Conservation (phyloP, 495 filamentous ascomycete species). For the Cetradonia linearis region DNA sequence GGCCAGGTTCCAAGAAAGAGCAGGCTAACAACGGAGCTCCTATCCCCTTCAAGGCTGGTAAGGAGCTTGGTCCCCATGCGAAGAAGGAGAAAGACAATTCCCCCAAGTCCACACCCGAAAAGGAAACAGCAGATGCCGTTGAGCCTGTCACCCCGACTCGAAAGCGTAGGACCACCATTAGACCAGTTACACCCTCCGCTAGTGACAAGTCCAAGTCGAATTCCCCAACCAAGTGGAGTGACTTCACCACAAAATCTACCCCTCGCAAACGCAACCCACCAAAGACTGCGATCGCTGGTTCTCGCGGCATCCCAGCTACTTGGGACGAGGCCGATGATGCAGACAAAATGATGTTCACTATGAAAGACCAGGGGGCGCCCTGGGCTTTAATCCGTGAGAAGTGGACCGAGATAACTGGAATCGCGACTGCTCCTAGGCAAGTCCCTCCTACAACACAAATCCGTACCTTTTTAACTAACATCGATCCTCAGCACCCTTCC, state of each 20-base stretch:
- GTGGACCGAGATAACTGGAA: slow-evolving; percentile 19
- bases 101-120: neutral
- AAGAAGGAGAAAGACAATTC: neutral
- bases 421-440: slow-evolving; percentile 16
- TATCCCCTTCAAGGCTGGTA: neutral
- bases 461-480: neutral
- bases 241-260: neutral
- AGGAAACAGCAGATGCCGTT: neutral
- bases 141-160: neutral
- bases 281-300: neutral
- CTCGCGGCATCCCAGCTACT: slow-evolving; percentile 13
- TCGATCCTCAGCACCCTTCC: slow-evolving; percentile 13
- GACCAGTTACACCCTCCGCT: neutral
- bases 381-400: slow-evolving; percentile 18
- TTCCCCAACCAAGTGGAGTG: neutral
- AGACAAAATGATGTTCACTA: slow-evolving; percentile 20
- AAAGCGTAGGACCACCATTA: neutral
- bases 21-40: neutral
- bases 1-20: neutral
- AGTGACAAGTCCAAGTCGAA: neutral
- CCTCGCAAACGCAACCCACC: slow-evolving; percentile 11
- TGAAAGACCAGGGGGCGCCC: slow-evolving; percentile 16
- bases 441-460: neutral
- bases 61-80: neutral
- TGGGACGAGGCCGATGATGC: slow-evolving; percentile 18